Conservation (phyloP, 495 filamentous ascomycete genomes). For the Rhypophila decipiens region DNA sequence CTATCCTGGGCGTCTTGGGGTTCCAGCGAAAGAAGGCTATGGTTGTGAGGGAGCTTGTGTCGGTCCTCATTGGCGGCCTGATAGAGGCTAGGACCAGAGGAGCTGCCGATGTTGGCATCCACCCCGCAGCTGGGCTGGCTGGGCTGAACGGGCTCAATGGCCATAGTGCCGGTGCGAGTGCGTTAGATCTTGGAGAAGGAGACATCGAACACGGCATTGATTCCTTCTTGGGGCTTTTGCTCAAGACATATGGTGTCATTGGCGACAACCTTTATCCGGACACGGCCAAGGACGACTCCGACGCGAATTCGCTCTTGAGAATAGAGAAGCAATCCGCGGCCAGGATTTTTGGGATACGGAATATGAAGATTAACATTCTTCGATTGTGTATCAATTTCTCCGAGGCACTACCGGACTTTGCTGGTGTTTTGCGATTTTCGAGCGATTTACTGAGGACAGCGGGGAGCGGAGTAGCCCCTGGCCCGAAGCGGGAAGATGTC, state of each 20-base stretch:
- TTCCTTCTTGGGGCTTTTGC: slow-evolving; percentile 41
- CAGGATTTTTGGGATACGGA: slow-evolving; percentile 57
- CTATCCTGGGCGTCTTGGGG: slow-evolving; percentile 67
- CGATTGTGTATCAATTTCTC: slow-evolving; percentile 81
- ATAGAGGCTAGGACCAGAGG: slow-evolving; percentile 90
- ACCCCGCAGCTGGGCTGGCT: slow-evolving; percentile 79
- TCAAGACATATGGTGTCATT: slow-evolving; percentile 46
- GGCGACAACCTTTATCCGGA: slow-evolving; percentile 19
- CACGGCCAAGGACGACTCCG: slow-evolving; percentile 29
- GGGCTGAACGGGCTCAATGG: slow-evolving; percentile 48
- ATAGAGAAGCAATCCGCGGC: slow-evolving; percentile 46
- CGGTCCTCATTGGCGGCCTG: slow-evolving; percentile 73
- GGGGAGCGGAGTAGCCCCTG: slow-evolving; percentile 69
- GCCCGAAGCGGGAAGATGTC: slow-evolving; percentile 52
- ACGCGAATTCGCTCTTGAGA: slow-evolving; percentile 44
- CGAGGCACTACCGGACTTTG: slow-evolving; percentile 88
- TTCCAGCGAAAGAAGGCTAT: slow-evolving; percentile 82
- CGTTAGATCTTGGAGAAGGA: slow-evolving; percentile 65
- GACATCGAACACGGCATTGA: slow-evolving; percentile 70
- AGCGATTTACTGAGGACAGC: slow-evolving; percentile 75
- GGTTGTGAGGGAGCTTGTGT: slow-evolving; percentile 74
- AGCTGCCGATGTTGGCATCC: slow-evolving; percentile 89
- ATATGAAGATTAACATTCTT: slow-evolving; percentile 77
- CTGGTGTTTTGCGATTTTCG: slow-evolving; percentile 79
- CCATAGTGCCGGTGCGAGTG: slow-evolving; percentile 38